Evolutionary conservation across 306 rosid species (phyloP), one percentile per base, ranked within the genome.

Genomic region (Alnus rubra): DNA sequence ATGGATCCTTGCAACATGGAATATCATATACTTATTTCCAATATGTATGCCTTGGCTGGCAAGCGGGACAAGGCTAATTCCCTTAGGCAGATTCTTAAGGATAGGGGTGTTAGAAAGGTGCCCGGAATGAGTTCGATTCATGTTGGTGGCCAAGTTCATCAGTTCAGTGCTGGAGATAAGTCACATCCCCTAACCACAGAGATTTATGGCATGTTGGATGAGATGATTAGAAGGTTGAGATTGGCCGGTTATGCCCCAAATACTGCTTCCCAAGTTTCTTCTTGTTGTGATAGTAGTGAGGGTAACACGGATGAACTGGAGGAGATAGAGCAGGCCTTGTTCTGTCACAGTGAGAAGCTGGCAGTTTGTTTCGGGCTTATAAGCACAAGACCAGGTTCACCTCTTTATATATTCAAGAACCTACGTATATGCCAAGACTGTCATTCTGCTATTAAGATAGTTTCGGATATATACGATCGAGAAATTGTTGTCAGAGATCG

Each of bases 331-430:
- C 93, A 89, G 79, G 88, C 86, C 37, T 44, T 90, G 82, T 89
- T 92, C 84, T 76, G 84, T 76, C 95, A 90, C 69, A 88, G 95
- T 85, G 97, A 92, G 86, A 92, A 92, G 82, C 78, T 92, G 14
- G 92, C 95, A 51, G 88, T 90, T 15, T 89, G 92, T 86, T 90
- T 89, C 85, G 97, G 95, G 68, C 91, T 92, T 65, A 80, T 85
- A 35, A 86, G 83, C 84, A 92, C 93, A 49, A 31, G 79, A 79
- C 42, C 77, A 4, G 84, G 93, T 76, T 84, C 91, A 6, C 82
- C 93, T 9, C 85, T 89, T 4, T 82, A 84, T 44, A 84, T 89
- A 77, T 92, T 90, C 86, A 92, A 92, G 87, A 90, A 88, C 76
- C 54, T 92, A 53, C 85, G 92, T 75, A 92, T 89, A 76, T 90